Evolutionary conservation across 345 rosid genomes (phyloP).

Genomic region (Salix suchowensis): DNA sequence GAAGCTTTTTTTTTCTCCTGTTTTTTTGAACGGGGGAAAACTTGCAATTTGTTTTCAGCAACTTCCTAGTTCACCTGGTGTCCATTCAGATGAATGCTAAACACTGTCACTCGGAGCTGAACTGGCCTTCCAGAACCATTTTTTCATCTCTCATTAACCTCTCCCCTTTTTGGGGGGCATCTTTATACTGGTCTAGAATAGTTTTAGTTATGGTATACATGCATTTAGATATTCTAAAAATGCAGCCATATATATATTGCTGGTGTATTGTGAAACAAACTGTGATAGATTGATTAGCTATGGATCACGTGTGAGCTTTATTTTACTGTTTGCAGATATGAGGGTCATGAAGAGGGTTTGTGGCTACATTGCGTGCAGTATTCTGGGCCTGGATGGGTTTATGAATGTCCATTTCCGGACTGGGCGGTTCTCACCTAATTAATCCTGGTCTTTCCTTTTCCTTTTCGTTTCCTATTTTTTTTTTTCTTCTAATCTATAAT

Average conservation of each 20-base stretch:
- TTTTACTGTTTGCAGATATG: constrained; percentile 42
- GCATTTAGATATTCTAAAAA: not conserved
- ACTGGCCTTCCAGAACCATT: not conserved
- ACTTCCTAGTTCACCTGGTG: not conserved
- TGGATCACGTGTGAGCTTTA: not conserved
- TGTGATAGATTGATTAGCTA: not conserved
- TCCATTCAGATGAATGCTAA: not conserved
- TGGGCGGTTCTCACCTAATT: constrained; percentile 48
- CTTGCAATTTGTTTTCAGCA: not conserved
- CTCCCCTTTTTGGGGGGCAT: not conserved
- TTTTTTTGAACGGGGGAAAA: too few relatives aligned
- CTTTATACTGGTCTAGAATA: too few relatives aligned
- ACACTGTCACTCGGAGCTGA: not conserved
- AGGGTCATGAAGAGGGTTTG: constrained; percentile 61
- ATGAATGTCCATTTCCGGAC: constrained; percentile 72
- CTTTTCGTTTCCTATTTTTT: too few relatives aligned
- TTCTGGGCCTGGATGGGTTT: constrained; percentile 74
- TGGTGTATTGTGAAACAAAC: not conserved
- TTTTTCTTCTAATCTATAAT: too few relatives aligned
- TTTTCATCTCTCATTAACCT: not conserved
- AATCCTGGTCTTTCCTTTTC: not conserved
- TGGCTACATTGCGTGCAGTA: constrained; percentile 75
- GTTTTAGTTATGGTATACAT: not conserved
- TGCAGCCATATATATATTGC: not conserved
- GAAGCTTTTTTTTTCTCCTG: too few relatives aligned